Conservation (phyloP, 2,329 filamentous ascomycete species). For the Cytospora chrysosperma region DNA sequence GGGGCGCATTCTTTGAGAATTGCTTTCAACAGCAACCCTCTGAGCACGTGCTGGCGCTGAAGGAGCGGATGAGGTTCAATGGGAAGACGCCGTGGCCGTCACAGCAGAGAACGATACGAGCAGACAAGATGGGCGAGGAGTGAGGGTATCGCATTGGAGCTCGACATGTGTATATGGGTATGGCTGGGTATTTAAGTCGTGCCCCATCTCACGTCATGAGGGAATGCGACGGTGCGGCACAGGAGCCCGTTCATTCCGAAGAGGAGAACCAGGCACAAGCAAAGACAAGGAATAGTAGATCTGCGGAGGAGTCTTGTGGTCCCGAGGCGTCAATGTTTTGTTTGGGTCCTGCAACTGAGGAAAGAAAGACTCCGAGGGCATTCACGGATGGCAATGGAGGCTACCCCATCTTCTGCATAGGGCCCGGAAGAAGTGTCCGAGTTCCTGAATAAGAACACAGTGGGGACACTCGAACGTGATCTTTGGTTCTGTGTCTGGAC, state of each 20-base stretch:
- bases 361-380: too few species aligned
- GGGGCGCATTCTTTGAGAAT: constrained; percentile 6
- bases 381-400: background rate
- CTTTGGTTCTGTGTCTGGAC: background rate
- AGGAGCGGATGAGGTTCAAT: background rate
- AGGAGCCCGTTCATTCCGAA: constrained; percentile 1
- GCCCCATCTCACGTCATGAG: background rate
- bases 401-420: background rate
- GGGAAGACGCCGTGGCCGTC: background rate
- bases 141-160: background rate
- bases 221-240: background rate
- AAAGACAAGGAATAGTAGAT: constrained; percentile 1
- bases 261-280: background rate
- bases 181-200: background rate
- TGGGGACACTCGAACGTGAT: too few species aligned
- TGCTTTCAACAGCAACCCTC: background rate
- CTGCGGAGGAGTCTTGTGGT: background rate
- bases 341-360: background rate
- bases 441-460: background rate
- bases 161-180: too few species aligned
- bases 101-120: background rate
- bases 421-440: background rate
- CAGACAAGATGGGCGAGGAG: too few species aligned
- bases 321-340: background rate
- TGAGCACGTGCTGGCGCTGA: background rate